A percentile compares a stretch with the other conserved stretches of the same genome.
These are phyloP conservation scores for Rhodotorula glutinis DNA, from an alignment of 1,284 basidiomycete species.

Conservation along the genomic window DNA sequence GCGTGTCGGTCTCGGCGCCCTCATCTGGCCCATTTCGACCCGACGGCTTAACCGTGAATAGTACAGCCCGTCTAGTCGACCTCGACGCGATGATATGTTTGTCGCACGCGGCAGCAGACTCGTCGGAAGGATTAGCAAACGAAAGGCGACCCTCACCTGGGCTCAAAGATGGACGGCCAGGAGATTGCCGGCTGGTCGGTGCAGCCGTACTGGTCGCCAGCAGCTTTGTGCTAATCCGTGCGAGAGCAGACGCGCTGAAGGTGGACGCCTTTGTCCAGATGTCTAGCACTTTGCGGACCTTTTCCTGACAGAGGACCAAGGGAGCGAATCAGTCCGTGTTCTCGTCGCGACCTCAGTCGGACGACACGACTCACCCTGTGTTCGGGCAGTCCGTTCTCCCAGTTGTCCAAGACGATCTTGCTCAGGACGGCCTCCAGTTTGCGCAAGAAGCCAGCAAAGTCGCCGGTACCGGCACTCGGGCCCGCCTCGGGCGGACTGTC, in stretches of 20 bases:
- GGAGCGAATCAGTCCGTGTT: background rate
- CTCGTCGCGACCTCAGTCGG: background rate
- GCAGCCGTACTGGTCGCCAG: constrained; percentile 4
- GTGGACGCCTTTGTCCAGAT: constrained; percentile 87
- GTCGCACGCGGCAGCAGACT: too few species aligned
- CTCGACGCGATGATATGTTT: too few species aligned
- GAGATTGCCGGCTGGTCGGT: background rate
- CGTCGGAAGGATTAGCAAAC: too few species aligned
- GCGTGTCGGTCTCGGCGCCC: background rate
- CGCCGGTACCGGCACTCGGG: constrained; percentile 52
- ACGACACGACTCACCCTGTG: constrained; percentile 68
- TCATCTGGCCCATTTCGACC: background rate
- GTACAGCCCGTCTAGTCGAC: too few species aligned
- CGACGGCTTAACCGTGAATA: too few species aligned
- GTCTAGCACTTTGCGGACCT: constrained; percentile 87
- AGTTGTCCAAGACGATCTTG: constrained; percentile 75
- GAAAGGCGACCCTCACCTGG: constrained; percentile 17
- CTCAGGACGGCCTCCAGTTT: constrained; percentile 84
- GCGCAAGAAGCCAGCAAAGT: constrained; percentile 72
- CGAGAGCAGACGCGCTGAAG: constrained; percentile 67
- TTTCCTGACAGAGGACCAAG: constrained; percentile 64
- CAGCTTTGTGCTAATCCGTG: constrained; percentile 26
- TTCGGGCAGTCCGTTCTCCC: constrained; percentile 61
- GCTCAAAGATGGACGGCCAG: constrained; percentile 3
- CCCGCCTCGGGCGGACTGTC: constrained; percentile 4